Conservation (phyloP, 2,329 filamentous ascomycete genomes). For the Botrytis porri region DNA sequence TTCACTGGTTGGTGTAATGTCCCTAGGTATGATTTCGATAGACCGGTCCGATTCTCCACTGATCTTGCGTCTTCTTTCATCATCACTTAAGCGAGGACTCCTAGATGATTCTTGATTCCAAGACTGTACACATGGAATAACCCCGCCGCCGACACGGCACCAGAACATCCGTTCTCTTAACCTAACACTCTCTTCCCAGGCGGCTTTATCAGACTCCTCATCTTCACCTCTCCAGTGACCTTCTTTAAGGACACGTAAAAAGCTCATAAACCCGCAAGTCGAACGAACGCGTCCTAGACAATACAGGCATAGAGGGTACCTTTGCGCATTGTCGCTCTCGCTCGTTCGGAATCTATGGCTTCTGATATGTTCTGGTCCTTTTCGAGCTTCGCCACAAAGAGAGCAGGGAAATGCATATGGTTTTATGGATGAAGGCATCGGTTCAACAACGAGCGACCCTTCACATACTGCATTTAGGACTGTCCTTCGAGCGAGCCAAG, state of each 20-base stretch:
- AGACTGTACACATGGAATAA: slow-evolving; percentile 57
- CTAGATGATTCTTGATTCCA: slow-evolving; percentile 26
- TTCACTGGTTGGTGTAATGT: slow-evolving; percentile 33
- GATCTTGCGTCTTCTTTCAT: slow-evolving; percentile 34
- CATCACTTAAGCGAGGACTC: slow-evolving; percentile 34
- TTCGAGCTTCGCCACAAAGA: slow-evolving; percentile 81
- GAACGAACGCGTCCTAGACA: slow-evolving; percentile 81
- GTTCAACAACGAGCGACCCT: slow-evolving; percentile 85
- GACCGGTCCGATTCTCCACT: slow-evolving; percentile 35
- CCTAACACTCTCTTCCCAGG: slow-evolving; percentile 92
- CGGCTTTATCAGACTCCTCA: slow-evolving; percentile 77
- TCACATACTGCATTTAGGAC: slow-evolving; percentile 81
- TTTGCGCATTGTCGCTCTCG: slow-evolving; percentile 80
- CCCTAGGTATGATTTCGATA: slow-evolving; percentile 35
- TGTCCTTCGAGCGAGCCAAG: slow-evolving; percentile 85
- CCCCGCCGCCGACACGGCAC: slow-evolving; percentile 86
- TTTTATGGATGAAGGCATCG: slow-evolving; percentile 61
- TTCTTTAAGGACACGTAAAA: slow-evolving; percentile 86
- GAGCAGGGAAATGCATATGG: slow-evolving; percentile 57
- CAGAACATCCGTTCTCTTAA: slow-evolving; percentile 96
- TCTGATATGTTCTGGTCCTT: slow-evolving; percentile 67
- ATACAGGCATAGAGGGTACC: slow-evolving; percentile 86
- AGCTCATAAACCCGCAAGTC: slow-evolving; percentile 89
- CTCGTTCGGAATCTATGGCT: slow-evolving; percentile 86
- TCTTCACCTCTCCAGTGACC: slow-evolving; percentile 86